These are phyloP conservation scores for Xerocomus minutiporus DNA, from an alignment of 1,284 basidiomycete genomes.

Conservation along the genomic window DNA sequence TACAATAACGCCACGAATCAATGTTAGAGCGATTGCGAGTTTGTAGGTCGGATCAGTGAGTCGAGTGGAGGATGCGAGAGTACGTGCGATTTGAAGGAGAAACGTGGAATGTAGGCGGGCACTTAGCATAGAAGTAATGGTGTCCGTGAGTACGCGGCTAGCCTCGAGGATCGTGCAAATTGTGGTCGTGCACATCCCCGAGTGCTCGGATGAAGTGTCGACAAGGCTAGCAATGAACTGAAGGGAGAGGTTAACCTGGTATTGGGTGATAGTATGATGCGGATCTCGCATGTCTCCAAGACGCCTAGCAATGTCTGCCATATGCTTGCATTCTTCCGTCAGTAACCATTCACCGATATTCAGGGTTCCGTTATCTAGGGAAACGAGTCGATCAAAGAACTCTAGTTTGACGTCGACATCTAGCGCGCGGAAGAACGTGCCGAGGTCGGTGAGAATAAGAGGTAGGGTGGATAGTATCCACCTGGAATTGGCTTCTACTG, in stretches of 20 bases:
- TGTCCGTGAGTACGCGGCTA: constrained; percentile 15
- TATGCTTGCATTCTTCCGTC: constrained; percentile 50
- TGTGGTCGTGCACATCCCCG: constrained; percentile 15
- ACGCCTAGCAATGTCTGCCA: constrained; percentile 36
- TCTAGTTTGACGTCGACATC: constrained; percentile 51
- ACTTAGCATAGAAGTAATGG: constrained; percentile 26
- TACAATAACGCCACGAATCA: constrained; percentile 34
- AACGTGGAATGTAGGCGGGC: constrained; percentile 26
- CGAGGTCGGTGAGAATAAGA: constrained; percentile 48
- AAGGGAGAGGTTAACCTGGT: constrained; percentile 25
- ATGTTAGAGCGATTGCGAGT: constrained; percentile 41
- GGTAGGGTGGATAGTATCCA: constrained; percentile 60
- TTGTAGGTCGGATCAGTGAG: constrained; percentile 39
- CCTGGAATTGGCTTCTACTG: constrained; percentile 29
- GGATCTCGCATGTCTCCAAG: constrained; percentile 33
- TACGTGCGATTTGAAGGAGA: constrained; percentile 26
- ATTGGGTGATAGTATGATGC: constrained; percentile 32
- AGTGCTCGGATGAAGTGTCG: constrained; percentile 17
- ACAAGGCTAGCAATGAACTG: constrained; percentile 20
- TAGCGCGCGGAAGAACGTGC: constrained; percentile 50
- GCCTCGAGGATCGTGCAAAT: constrained; percentile 22
- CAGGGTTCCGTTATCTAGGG: constrained; percentile 52
- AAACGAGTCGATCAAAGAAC: constrained; percentile 52
- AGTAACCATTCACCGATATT: constrained; percentile 71
- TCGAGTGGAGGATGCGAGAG: constrained; percentile 26